Percentiles rank a stretch among this genome's conserved stretches.
Conservation (phyloP, 177 flowering plant genomes). For the Tripterygium wilfordii region DNA sequence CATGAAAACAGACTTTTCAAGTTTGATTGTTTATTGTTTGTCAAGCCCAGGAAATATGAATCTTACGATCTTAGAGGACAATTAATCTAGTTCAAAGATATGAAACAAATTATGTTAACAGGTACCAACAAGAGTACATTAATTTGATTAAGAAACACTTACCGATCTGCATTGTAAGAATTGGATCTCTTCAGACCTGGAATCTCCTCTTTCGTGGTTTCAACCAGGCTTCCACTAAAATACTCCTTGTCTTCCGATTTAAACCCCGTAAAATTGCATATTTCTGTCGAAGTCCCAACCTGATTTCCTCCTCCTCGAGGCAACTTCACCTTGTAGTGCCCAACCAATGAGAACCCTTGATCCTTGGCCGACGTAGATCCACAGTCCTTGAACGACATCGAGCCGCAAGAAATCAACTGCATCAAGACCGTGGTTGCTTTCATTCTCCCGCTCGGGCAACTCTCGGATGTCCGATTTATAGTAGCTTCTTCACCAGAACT, state of each 20-base stretch:
- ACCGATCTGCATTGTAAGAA: slow-evolving; percentile 84
- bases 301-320: slow-evolving; percentile 42
- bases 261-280: slow-evolving; percentile 19
- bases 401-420: slow-evolving; percentile 85
- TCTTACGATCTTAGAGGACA: not conserved
- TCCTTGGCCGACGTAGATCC: slow-evolving; percentile 40
- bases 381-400: slow-evolving; percentile 58
- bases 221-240: slow-evolving; percentile 85
- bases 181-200: slow-evolving; percentile 62
- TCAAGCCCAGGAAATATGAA: no score
- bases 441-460: slow-evolving; percentile 31
- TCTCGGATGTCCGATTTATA: slow-evolving; percentile 27
- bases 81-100: no score
- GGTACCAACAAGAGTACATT: not conserved
- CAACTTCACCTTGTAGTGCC: slow-evolving; percentile 43
- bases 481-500: slow-evolving; percentile 4
- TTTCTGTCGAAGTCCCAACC: slow-evolving; percentile 19
- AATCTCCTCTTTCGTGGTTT: slow-evolving; percentile 46
- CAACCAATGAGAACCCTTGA: slow-evolving; percentile 43
- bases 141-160: slow-evolving; percentile 2
- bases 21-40: no score
- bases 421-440: slow-evolving; percentile 64
- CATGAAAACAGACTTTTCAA: no score
- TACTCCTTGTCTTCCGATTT: slow-evolving; percentile 73
- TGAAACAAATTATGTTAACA: no score